Evolutionary conservation across 2,329 filamentous ascomycete genomes (phyloP).

Genomic region (Arthroderma sp.): DNA sequence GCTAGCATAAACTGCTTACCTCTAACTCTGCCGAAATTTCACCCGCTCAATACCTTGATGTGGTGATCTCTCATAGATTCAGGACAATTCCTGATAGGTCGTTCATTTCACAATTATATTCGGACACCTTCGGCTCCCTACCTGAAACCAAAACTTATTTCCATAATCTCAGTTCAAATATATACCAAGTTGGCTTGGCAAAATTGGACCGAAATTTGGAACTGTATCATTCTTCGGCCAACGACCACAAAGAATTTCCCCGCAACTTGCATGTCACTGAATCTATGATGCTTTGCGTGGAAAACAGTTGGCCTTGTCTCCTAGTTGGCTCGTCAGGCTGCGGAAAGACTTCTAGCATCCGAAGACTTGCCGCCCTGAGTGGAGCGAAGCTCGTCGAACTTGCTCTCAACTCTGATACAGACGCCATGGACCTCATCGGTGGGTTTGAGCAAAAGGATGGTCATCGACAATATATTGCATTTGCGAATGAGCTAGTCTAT

Average conservation of each 20-base stretch:
- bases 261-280: constrained; percentile 58
- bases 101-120: constrained; percentile 55
- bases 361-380: constrained; percentile 64
- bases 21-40: constrained; percentile 49
- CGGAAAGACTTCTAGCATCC: constrained; percentile 72
- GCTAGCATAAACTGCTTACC: constrained; percentile 56
- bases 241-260: constrained; percentile 26
- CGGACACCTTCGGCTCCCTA: constrained; percentile 46
- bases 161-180: constrained; percentile 53
- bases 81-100: constrained; percentile 56
- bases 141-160: constrained; percentile 50
- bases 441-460: constrained; percentile 93
- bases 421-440: constrained; percentile 93
- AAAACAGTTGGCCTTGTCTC: constrained; percentile 79
- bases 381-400: constrained; percentile 71
- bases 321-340: constrained; percentile 73
- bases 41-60: constrained; percentile 62
- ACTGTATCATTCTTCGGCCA: constrained; percentile 26
- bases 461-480: constrained; percentile 55
- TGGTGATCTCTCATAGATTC: constrained; percentile 81
- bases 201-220: constrained; percentile 49
- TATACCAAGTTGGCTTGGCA: constrained; percentile 71
- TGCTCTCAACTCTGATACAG: constrained; percentile 85
- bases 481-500: constrained; percentile 42
- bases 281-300: constrained; percentile 73